Conservation (phyloP, 768 basidiomycete genomes). For the Russula emetica region DNA sequence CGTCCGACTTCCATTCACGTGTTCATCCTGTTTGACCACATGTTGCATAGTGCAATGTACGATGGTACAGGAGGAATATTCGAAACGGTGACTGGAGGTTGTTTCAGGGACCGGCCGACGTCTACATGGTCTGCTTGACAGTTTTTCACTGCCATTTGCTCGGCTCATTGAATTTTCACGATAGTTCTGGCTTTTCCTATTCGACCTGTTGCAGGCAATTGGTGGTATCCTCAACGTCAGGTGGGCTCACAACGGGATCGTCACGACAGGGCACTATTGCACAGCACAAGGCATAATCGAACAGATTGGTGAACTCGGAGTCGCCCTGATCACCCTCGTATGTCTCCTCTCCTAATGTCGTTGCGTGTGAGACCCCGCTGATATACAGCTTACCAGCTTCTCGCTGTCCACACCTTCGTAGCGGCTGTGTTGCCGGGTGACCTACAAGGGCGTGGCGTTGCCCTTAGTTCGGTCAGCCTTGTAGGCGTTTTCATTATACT, state of each 20-base stretch:
- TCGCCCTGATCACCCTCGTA: slow-evolving; percentile 42
- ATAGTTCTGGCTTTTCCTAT: slow-evolving; percentile 30
- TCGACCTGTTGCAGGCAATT: slow-evolving; percentile 39
- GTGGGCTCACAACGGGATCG: slow-evolving; percentile 38
- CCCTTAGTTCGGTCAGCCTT: slow-evolving; percentile 22
- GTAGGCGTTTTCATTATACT: slow-evolving; percentile 29
- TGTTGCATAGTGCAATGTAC: slow-evolving; percentile 16
- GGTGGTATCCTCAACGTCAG: slow-evolving; percentile 39
- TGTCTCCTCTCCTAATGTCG: slow-evolving; percentile 11
- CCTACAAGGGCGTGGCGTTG: slow-evolving; percentile 31
- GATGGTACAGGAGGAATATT: slow-evolving; percentile 3
- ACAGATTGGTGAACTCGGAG: slow-evolving; percentile 42
- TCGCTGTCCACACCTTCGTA: slow-evolving; percentile 42
- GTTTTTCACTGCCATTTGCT: not conserved
- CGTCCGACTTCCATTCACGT: not conserved
- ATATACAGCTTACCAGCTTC: slow-evolving; percentile 31
- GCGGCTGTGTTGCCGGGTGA: slow-evolving; percentile 37
- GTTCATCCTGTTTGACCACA: not conserved
- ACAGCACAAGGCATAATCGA: slow-evolving; percentile 40
- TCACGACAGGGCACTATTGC: slow-evolving; percentile 37
- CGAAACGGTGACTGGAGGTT: slow-evolving; percentile 24
- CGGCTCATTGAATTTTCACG: slow-evolving; percentile 21
- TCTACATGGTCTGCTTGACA: slow-evolving; percentile 37
- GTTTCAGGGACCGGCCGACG: slow-evolving; percentile 39
- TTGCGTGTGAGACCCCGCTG: not conserved